Percentiles rank a stretch among this genome's conserved stretches.
Evolutionary conservation across 805 yeast species (phyloP).

Genomic region (Metschnikowia lochheadii): DNA sequence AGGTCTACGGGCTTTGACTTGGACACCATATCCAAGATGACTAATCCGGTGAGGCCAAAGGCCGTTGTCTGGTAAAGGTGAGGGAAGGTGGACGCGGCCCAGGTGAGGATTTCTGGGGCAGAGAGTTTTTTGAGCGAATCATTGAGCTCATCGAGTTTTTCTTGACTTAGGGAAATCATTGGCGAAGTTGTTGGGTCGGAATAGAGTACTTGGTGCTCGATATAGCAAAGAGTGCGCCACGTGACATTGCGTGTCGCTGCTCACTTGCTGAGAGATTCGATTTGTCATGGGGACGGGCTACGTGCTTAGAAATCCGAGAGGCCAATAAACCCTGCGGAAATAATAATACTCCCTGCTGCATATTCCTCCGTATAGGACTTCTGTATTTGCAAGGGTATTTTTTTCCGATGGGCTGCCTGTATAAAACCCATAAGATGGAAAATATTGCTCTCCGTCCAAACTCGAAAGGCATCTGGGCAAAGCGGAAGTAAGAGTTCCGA

Average conservation of each 20-base stretch:
- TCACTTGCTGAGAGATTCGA: not conserved
- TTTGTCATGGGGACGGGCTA: not conserved
- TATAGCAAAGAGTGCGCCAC: conserved; percentile 6
- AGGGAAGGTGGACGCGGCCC: conserved; percentile 86
- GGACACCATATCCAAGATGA: conserved; percentile 77
- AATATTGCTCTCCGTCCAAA: no score
- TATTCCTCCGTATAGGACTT: no score
- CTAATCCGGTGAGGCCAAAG: conserved; percentile 89
- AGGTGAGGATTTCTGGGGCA: conserved; percentile 71
- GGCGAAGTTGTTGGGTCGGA: not conserved
- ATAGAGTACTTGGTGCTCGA: not conserved
- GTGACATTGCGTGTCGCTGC: conserved; percentile 14
- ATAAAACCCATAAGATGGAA: not conserved
- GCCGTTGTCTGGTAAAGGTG: conserved; percentile 88
- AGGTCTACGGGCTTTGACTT: conserved; percentile 53
- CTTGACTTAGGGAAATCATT: conserved; percentile 25
- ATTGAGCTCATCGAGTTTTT: conserved; percentile 66
- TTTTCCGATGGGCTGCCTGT: no score
- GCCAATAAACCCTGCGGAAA: not conserved
- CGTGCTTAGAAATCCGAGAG: not conserved
- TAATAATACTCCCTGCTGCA: not conserved
- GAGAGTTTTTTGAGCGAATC: conserved; percentile 47
- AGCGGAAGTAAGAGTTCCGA: no score
- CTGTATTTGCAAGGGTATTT: no score
- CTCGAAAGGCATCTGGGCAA: no score